Percentiles rank a stretch among this genome's conserved stretches.
Evolutionary conservation across 164 flowering plant species (phyloP).

Genomic region (Tetrastigma voinierianum): DNA sequence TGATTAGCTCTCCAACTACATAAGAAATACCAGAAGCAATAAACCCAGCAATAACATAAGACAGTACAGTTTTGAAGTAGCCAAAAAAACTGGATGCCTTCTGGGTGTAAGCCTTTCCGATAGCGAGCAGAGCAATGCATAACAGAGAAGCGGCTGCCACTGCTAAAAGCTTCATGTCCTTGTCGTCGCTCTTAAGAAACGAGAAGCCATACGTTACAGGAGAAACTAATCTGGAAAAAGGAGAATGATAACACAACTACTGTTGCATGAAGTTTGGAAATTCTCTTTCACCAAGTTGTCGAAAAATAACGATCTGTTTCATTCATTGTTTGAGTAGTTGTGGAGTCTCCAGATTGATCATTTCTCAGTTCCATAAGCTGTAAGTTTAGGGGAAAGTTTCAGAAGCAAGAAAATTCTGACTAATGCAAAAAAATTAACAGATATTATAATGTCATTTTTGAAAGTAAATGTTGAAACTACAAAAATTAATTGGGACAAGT

Average conservation of each 20-base stretch:
- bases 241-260: slow-evolving; percentile 9
- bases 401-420: background rate
- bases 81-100: slow-evolving; percentile 21
- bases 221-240: slow-evolving; percentile 32
- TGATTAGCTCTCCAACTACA: slow-evolving; percentile 36
- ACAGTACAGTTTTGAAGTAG: slow-evolving; percentile 35
- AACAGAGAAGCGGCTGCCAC: slow-evolving; percentile 41
- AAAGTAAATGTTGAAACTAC: too few species aligned
- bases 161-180: slow-evolving; percentile 39
- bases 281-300: background rate
- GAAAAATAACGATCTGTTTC: background rate
- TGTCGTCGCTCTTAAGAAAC: slow-evolving; percentile 35
- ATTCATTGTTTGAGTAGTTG: background rate
- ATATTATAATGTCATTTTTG: too few species aligned
- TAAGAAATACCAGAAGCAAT: slow-evolving; percentile 42
- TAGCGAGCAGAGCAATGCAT: slow-evolving; percentile 44
- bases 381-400: background rate
- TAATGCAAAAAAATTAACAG: background rate
- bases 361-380: background rate
- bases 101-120: slow-evolving; percentile 43
- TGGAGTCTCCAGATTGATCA: background rate
- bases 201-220: slow-evolving; percentile 37
- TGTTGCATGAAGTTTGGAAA: background rate
- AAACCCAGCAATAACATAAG: slow-evolving; percentile 29
- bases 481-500: background rate